Conservation (phyloP, 495 filamentous ascomycete genomes). For the Podospora conica region DNA sequence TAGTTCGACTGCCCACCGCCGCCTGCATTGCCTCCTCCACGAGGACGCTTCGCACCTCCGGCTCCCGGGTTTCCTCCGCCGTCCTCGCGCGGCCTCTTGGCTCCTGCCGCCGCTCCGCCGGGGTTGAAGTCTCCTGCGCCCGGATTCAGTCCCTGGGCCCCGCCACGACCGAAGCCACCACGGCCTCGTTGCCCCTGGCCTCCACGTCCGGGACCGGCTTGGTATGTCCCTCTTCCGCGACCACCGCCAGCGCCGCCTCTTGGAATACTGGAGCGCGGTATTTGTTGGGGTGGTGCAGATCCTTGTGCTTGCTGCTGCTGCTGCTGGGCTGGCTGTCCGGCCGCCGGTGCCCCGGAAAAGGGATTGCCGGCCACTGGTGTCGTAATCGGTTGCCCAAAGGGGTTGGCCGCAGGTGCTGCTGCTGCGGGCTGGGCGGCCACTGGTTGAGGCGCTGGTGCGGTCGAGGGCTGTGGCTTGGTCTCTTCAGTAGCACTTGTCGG, state of each 20-base stretch:
- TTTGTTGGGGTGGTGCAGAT: constrained; percentile 1
- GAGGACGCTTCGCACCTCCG: constrained; percentile 11
- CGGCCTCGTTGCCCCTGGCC: constrained; percentile 25
- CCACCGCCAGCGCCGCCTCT: constrained; percentile 10
- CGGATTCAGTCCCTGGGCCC: constrained; percentile 21
- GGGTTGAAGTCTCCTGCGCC: constrained; percentile 27
- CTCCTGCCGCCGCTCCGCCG: constrained; percentile 14
- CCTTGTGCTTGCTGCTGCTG: constrained; percentile 12
- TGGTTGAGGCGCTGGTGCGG: neutral
- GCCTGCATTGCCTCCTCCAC: constrained; percentile 9
- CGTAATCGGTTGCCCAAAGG: constrained; percentile 6
- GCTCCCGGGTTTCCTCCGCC: neutral
- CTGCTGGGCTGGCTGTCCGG: neutral
- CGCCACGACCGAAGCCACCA: constrained; percentile 21
- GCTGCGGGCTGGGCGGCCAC: neutral
- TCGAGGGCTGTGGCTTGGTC: constrained; percentile 13
- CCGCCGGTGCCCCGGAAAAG: constrained; percentile 17
- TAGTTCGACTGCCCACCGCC: neutral
- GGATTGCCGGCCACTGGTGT: constrained; percentile 13
- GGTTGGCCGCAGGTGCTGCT: neutral
- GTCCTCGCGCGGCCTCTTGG: constrained; percentile 24
- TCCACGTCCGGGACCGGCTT: constrained; percentile 15
- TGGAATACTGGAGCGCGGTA: constrained; percentile 11
- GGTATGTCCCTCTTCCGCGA: constrained; percentile 11
- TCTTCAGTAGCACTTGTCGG: constrained; percentile 17